phyloP scores from a whole-genome alignment of 148 eudicot genomes.

The Beta vulgaris region DNA sequence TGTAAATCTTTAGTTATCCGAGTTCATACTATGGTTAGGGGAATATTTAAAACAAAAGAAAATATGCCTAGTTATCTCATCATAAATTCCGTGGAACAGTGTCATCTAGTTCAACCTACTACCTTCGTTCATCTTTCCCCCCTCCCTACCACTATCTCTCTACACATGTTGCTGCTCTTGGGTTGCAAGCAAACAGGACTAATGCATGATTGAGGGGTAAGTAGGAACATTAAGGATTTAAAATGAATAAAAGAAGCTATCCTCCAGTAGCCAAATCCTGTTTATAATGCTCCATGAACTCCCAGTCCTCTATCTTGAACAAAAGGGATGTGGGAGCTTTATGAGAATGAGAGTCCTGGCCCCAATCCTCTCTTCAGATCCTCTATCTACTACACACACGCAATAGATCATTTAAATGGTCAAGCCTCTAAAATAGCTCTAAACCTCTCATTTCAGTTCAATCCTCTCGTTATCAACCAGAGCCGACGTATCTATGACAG shows the following conservation, averaged over 20 bases:
- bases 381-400: no score
- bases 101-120: background rate
- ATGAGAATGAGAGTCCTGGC: no score
- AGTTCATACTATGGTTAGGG: background rate
- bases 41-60: background rate
- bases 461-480: no score
- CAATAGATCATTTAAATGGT: no score
- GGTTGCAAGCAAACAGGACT: background rate
- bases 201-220: background rate
- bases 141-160: background rate
- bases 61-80: background rate
- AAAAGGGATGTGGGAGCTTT: no score
- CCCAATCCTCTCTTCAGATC: no score
- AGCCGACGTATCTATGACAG: no score
- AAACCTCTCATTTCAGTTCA: no score
- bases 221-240: background rate
- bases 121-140: background rate
- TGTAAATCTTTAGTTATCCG: background rate
- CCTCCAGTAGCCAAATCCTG: background rate
- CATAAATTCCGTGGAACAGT: background rate
- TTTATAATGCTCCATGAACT: background rate
- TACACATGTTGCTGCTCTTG: background rate
- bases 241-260: background rate
- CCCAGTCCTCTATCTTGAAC: no score
- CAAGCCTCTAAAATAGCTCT: no score